Evolutionary conservation across 1,139 yeast genomes (phyloP), one percentile per base, ranked within the genome.

Genomic region (Petasospora rhodanensis): DNA sequence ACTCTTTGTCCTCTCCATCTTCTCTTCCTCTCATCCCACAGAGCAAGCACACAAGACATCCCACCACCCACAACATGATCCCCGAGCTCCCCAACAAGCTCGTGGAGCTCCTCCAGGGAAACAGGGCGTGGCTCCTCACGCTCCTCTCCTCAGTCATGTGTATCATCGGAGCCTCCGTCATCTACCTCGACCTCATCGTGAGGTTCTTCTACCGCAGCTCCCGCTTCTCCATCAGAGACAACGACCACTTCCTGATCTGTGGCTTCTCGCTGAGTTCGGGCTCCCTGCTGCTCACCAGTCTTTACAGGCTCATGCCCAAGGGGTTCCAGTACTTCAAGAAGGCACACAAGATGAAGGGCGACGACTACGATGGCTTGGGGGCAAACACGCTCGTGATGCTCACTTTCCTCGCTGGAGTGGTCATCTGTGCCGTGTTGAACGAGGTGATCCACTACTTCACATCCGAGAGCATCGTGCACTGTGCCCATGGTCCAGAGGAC

Each of bases 391-490:
- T 65, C 19, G 45, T 65, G 23, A 56, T 66, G 21, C 60, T 80
- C 19, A 70, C 78, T 34, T 62, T 57, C 9, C 64, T 77, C 5
- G 44, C 60, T 1, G 97, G 97, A 1, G 71, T 81, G 4, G 32
- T 62, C 2, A 46, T 76, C 4, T 84, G 95, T 50, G 56, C 77
- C 1, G 43, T 59, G 3, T 61, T 89, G 42, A 87, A 87, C 54
- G 57, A 66, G 17, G 28, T 79, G 0, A 74, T 89, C 12, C 96
- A 89, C 55, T 57, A 76, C 26, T 56, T 79, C 35, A 85, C 96
- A 2, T 76, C 91, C 38, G 85, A 84, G 51, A 79, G 93, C 19
- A 73, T 89, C 18, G 85, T 89, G 0, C 96, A 87, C 52, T 87
- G 96, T 56, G 79, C 76, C 13, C 96, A 87, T 49, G 70, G 60